Evolutionary conservation across 148 eudicot species (phyloP).

Genomic region (Chenopodium album): DNA sequence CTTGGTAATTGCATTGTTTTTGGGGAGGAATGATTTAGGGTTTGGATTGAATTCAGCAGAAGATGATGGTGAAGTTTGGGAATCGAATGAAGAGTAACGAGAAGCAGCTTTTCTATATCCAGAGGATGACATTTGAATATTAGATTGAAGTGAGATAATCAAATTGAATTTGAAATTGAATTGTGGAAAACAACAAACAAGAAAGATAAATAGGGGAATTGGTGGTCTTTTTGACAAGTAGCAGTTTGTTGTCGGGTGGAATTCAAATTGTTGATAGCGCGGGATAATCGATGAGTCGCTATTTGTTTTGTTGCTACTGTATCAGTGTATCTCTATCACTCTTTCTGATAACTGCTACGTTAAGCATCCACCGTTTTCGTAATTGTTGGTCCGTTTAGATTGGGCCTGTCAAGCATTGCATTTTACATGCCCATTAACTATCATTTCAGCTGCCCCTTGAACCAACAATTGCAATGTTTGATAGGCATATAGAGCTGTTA

Average conservation of each 20-base stretch:
- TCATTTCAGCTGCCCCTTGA: too few relatives aligned
- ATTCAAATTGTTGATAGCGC: conserved; percentile 1
- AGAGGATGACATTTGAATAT: conserved; percentile 16
- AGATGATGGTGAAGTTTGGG: conserved; percentile 44
- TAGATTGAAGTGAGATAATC: neutral
- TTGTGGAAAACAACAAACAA: neutral
- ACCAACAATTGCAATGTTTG: too few relatives aligned
- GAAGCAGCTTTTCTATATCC: conserved; percentile 32
- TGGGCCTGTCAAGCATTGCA: too few relatives aligned
- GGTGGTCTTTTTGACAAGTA: conserved; percentile 2
- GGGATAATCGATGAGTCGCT: neutral
- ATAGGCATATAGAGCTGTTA: too few relatives aligned
- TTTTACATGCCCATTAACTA: too few relatives aligned
- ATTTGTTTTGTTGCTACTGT: too few relatives aligned
- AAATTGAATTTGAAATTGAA: conserved; percentile 16
- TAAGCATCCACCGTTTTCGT: too few relatives aligned
- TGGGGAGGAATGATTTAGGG: conserved; percentile 28
- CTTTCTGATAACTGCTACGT: too few relatives aligned
- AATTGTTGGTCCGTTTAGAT: too few relatives aligned
- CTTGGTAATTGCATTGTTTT: conserved; percentile 32
- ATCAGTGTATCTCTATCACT: too few relatives aligned
- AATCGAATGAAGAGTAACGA: conserved; percentile 56
- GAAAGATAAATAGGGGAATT: neutral
- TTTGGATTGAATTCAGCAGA: conserved; percentile 27
- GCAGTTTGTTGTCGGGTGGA: conserved; percentile 8